Evolutionary conservation across 192 early-diverging fungal genomes (phyloP).

Genomic region (Podila epicladia): DNA sequence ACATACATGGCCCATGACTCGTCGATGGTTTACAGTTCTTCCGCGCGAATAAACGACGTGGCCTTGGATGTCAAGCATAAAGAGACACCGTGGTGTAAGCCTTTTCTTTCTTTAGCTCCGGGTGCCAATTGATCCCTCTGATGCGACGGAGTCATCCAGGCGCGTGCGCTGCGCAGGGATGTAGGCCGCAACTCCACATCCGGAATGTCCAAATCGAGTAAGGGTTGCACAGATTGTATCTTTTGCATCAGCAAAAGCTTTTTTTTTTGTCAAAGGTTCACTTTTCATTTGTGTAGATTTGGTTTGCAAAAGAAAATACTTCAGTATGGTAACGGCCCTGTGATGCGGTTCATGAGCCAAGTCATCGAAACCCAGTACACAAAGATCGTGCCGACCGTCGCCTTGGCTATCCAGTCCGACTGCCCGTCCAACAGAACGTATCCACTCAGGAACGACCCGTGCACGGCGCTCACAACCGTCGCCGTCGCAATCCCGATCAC

Average conservation of each 20-base stretch:
- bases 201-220: too few relatives aligned
- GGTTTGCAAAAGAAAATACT: too few relatives aligned
- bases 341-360: slow-evolving; percentile 22
- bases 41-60: not conserved
- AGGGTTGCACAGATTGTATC: too few relatives aligned
- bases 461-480: slow-evolving; percentile 31
- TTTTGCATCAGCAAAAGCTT: too few relatives aligned
- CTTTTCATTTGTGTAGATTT: too few relatives aligned
- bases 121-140: too few relatives aligned
- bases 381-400: slow-evolving; percentile 13
- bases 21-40: too few relatives aligned
- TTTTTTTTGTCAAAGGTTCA: too few relatives aligned
- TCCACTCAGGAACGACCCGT: slow-evolving; percentile 39
- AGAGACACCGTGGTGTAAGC: not conserved
- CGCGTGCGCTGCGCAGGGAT: too few relatives aligned
- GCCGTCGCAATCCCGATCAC: slow-evolving; percentile 22
- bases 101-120: not conserved
- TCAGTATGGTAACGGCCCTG: slow-evolving; percentile 26
- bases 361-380: slow-evolving; percentile 27
- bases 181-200: too few relatives aligned
- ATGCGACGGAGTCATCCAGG: too few relatives aligned
- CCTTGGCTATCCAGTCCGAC: slow-evolving; percentile 50
- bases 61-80: not conserved
- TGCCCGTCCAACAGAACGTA: slow-evolving; percentile 40
- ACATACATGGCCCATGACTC: too few relatives aligned